Conservation (phyloP, 495 filamentous ascomycete genomes). For the Penicillium desertorum region DNA sequence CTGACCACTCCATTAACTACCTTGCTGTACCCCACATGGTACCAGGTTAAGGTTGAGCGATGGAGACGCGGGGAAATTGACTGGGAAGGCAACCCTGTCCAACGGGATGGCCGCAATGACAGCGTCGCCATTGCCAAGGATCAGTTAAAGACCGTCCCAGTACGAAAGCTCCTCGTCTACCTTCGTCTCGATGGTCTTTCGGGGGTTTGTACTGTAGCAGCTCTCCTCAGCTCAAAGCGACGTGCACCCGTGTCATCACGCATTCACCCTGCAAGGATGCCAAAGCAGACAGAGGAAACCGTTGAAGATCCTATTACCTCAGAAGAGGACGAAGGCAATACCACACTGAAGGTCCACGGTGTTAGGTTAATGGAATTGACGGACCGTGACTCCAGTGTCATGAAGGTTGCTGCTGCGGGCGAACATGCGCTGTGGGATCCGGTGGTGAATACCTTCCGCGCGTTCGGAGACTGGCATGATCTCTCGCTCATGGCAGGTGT, state of each 20-base stretch:
- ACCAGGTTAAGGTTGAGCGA: conserved; percentile 85
- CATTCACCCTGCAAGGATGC: conserved; percentile 49
- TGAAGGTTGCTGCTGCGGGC: conserved; percentile 85
- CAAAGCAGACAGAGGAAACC: conserved; percentile 22
- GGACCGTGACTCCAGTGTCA: conserved; percentile 90
- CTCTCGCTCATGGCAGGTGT: conserved; percentile 80
- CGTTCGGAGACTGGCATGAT: conserved; percentile 82
- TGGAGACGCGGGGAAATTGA: conserved; percentile 92
- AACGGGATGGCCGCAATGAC: conserved; percentile 37
- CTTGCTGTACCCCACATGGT: conserved; percentile 80
- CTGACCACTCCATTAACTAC: conserved; percentile 81
- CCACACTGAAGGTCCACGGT: conserved; percentile 78
- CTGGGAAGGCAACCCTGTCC: conserved; percentile 73
- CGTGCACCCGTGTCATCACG: conserved; percentile 29
- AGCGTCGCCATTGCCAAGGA: conserved; percentile 47
- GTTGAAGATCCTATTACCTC: conserved; percentile 30
- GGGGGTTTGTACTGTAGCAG: conserved; percentile 79
- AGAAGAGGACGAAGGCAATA: conserved; percentile 30
- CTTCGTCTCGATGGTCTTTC: conserved; percentile 90
- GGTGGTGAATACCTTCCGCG: conserved; percentile 87
- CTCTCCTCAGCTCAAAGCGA: conserved; percentile 55
- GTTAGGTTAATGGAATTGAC: conserved; percentile 84
- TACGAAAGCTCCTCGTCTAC: conserved; percentile 58
- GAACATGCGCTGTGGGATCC: conserved; percentile 78
- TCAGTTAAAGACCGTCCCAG: conserved; percentile 32